Base-by-base conservation (phyloP, 1,284 basidiomycete species). In the Anthracocystis walkeri region DNA sequence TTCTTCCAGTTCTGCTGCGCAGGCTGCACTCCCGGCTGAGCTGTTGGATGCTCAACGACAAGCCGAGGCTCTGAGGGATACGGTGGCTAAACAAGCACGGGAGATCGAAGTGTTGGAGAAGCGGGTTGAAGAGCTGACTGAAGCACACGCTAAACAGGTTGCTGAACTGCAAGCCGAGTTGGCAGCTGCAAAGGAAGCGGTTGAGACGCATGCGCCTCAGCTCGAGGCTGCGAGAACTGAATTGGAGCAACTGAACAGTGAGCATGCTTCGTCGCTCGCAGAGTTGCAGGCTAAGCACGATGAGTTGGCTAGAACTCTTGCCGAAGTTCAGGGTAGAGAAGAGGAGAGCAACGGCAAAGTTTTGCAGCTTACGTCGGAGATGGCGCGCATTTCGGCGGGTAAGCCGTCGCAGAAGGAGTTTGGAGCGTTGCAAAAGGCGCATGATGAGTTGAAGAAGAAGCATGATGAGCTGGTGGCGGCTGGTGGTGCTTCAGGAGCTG, bases 41-140 rank as follows among this genome's bases (percentile, higher is more conserved):
- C 60, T 83, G 18, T 71, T 81, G 6, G 83, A 84, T 55, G 83
- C 83, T 0, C 78, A 79, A 31, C 73, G 82, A 5, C 81, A 83
- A 29, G 58, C 74, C 6, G 75, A 79, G 41, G 63, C 75, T 20
- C 52, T 84, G 51, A 50, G 68, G 7, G 80, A 82, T 23, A 73
- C 67, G 14, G 69, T 76, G 11, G 52, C 58, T 27, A 75, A 74
- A 57, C 75, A 72, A 33, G 46, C 64, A 6, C 54, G 72, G 10
- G 79, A 81, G 58, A 63, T 74, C 40, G 79, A 78, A 42, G 42
- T 60, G 31, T 51, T 78, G 1, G 75, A 68, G 35, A 69, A 75
- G 48, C 59, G 65, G 21, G 25, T 75, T 1, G 72, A 70, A 23
- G 75, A 77, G 38, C 57, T 66, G 18, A 81, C 81, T 5, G 21